Evolutionary conservation across 352 stramenopile species (phyloP).

Genomic region (Hyphochytrium catenoides): DNA sequence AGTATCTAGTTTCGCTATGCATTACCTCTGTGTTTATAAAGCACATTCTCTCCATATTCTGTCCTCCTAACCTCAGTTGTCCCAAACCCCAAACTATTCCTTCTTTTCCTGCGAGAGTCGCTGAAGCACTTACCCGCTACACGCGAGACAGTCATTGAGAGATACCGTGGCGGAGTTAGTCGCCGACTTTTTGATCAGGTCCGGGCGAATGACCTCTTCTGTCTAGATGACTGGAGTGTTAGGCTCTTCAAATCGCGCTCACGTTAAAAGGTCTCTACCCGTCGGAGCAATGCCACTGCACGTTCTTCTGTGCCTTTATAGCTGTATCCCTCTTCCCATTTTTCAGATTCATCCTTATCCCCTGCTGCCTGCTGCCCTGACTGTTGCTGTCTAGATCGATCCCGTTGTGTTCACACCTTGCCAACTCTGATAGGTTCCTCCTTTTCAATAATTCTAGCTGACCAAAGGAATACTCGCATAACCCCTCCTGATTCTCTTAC

Average conservation of each 20-base stretch:
- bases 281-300: too few relatives aligned
- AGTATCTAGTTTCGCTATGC: too few relatives aligned
- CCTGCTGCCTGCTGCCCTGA: neutral
- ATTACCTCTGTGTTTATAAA: too few relatives aligned
- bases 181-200: constrained; percentile 42
- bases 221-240: too few relatives aligned
- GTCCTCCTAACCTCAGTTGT: too few relatives aligned
- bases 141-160: constrained; percentile 88
- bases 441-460: constrained; percentile 16
- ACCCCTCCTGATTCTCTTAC: too few relatives aligned
- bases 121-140: too few relatives aligned
- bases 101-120: too few relatives aligned
- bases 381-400: neutral
- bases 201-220: constrained; percentile 22
- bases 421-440: constrained; percentile 4
- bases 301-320: constrained; percentile 6
- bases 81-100: too few relatives aligned
- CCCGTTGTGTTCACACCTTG: constrained; percentile 1
- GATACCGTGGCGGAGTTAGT: constrained; percentile 73
- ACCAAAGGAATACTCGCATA: neutral
- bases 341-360: constrained; percentile 3
- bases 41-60: too few relatives aligned
- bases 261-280: too few relatives aligned
- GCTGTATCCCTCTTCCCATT: constrained; percentile 18
- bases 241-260: too few relatives aligned